A percentile compares a stretch with the other conserved stretches of the same genome.
These are phyloP conservation scores for Thalassiosira gravida DNA, from an alignment of 352 stramenopile genomes.

Conservation along the genomic window DNA sequence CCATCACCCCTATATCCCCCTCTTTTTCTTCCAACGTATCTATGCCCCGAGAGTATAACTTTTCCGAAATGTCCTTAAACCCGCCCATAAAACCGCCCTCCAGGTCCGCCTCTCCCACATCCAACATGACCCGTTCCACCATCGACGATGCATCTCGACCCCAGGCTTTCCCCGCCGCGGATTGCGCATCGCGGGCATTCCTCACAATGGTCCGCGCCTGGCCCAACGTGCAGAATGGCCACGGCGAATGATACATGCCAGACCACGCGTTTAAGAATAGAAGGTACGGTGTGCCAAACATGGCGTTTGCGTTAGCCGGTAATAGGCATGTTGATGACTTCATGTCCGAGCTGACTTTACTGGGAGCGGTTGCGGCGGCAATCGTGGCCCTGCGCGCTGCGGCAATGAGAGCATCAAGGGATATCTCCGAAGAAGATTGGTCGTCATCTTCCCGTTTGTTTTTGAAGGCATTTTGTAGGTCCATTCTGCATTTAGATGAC, in stretches of 20 bases:
- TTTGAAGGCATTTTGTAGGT: conserved; percentile 13
- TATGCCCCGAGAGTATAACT: conserved; percentile 46
- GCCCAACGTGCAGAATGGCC: conserved; percentile 66
- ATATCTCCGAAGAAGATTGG: neutral
- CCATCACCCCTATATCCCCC: neutral
- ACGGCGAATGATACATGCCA: conserved; percentile 64
- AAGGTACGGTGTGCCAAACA: conserved; percentile 54
- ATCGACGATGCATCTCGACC: conserved; percentile 30
- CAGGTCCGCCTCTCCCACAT: conserved; percentile 71
- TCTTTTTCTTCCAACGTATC: conserved; percentile 30
- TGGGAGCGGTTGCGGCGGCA: conserved; percentile 14
- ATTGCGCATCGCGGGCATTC: conserved; percentile 46
- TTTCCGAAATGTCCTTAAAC: conserved; percentile 32
- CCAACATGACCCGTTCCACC: conserved; percentile 60
- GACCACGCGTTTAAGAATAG: conserved; percentile 68
- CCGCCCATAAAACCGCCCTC: conserved; percentile 65
- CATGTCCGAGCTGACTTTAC: conserved; percentile 20
- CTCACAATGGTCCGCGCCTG: conserved; percentile 60
- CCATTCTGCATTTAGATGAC: conserved; percentile 32
- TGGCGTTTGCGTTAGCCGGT: conserved; percentile 17
- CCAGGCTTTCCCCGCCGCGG: conserved; percentile 28
- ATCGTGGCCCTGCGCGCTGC: conserved; percentile 30
- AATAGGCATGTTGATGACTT: conserved; percentile 15
- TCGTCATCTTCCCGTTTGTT: too few species aligned
- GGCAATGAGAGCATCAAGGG: conserved; percentile 15